Evolutionary conservation across 768 basidiomycete species (phyloP), one percentile per base, ranked within the genome.

Genomic region (Cytidiella melzeri): DNA sequence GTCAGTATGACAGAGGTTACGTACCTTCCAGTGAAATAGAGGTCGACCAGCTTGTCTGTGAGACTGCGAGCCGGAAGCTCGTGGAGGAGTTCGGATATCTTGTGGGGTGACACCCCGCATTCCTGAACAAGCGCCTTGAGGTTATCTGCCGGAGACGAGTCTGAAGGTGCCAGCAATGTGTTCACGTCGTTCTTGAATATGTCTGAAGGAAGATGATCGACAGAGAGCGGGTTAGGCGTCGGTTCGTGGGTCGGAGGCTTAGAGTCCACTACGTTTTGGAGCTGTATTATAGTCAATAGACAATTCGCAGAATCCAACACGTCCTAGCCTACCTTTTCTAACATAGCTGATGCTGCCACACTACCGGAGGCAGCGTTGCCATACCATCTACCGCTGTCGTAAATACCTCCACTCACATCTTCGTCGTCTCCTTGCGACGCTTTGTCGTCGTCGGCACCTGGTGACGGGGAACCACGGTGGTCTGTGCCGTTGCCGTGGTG

Each of bases 61-160:
- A 84, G 74, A 45, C 80, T 72, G 47, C 78, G 79, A 4, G 88
- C 85, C 41, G 93, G 93, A 39, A 97, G 75, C 57, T 95, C 92
- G 61, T 89, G 83, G 18, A 94, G 72, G 9, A 97, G 77, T 61
- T 95, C 93, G 1, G 86, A 81, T 40, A 97, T 83, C 66, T 92
- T 92, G 53, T 92, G 87, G 1, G 92, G 89, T 15, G 86, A 81
- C 30, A 94, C 90, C 5, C 93, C 93, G 64, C 89, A 97, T 64
- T 97, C 92, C 65, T 88, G 86, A 30, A 95, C 84, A 28, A 97
- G 75, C 40, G 81, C 81, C 62, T 87, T 86, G 43, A 94, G 69
- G 57, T 89, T 92, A 61, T 93, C 90, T 2, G 80, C 87, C 12
- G 91, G 85, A 13, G 73, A 69, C 1, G 71, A 43, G 67, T 45